Evolutionary conservation across 257 asterid genomes (phyloP).

Genomic region (Solanum peruvianum): DNA sequence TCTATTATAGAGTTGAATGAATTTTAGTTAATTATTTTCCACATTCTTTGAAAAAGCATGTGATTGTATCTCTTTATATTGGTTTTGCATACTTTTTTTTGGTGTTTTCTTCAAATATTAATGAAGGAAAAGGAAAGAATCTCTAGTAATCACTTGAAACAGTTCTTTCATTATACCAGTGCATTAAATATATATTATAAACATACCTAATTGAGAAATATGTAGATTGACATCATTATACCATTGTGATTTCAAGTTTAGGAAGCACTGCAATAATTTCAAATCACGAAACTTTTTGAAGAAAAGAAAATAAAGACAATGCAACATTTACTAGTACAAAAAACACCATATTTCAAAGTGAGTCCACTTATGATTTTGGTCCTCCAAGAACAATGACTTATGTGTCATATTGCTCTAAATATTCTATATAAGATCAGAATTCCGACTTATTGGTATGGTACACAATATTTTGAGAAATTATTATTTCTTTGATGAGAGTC

Average conservation of each 20-base stretch:
- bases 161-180: background rate
- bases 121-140: background rate
- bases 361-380: too few species aligned
- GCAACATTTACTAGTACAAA: background rate
- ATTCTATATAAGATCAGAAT: too few species aligned
- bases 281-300: background rate
- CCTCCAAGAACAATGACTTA: too few species aligned
- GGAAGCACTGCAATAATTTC: background rate
- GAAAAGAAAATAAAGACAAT: background rate
- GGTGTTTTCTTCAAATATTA: background rate
- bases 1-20: too few species aligned
- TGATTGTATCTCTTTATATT: too few species aligned
- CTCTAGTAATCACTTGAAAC: background rate
- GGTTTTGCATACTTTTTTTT: background rate
- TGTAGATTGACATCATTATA: background rate
- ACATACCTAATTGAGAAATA: background rate
- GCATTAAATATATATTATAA: background rate
- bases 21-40: too few species aligned
- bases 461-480: too few species aligned
- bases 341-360: background rate
- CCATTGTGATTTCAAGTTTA: background rate
- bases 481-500: too few species aligned
- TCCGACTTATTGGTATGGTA: too few species aligned
- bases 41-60: too few species aligned
- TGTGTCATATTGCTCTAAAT: too few species aligned